Evolutionary conservation across 1,284 basidiomycete genomes (phyloP).

Genomic region (Ustilago sp.): DNA sequence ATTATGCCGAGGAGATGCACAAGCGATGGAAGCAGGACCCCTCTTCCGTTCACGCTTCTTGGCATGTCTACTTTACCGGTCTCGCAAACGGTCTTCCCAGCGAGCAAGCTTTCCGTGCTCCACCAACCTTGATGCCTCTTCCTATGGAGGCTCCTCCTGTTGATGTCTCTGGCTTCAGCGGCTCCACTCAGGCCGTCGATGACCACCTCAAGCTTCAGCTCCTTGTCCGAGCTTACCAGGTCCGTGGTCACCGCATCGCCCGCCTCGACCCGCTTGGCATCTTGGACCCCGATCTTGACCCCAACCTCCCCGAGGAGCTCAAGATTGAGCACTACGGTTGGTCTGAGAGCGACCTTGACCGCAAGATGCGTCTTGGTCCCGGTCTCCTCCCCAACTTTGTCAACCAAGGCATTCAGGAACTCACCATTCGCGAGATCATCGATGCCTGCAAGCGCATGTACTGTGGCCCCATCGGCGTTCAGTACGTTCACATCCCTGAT

Average conservation of each 20-base stretch:
- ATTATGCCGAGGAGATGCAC: slow-evolving; percentile 88
- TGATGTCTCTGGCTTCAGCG: slow-evolving; percentile 74
- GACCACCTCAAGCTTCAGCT: slow-evolving; percentile 83
- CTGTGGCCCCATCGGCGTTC: slow-evolving; percentile 92
- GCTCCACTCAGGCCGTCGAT: slow-evolving; percentile 79
- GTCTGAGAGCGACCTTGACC: slow-evolving; percentile 90
- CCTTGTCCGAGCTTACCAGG: slow-evolving; percentile 91
- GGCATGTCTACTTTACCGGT: slow-evolving; percentile 94
- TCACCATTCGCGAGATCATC: slow-evolving; percentile 93
- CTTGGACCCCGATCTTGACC: slow-evolving; percentile 81
- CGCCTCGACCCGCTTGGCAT: slow-evolving; percentile 96
- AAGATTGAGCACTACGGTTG: slow-evolving; percentile 80
- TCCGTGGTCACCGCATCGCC: slow-evolving; percentile 95
- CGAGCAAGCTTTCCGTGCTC: slow-evolving; percentile 84
- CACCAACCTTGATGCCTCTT: slow-evolving; percentile 77
- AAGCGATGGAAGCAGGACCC: slow-evolving; percentile 75
- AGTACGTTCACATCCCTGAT: slow-evolving; percentile 98
- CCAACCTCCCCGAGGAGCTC: slow-evolving; percentile 62
- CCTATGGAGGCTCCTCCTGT: slow-evolving; percentile 85
- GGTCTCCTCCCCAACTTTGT: slow-evolving; percentile 93
- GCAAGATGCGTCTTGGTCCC: slow-evolving; percentile 92
- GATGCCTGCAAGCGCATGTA: slow-evolving; percentile 92
- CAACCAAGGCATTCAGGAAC: slow-evolving; percentile 84
- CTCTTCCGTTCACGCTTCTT: slow-evolving; percentile 90
- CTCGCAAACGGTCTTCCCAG: slow-evolving; percentile 89